Base-by-base conservation (phyloP, 139 green algal genomes). In the Micromonas commoda region DNA sequence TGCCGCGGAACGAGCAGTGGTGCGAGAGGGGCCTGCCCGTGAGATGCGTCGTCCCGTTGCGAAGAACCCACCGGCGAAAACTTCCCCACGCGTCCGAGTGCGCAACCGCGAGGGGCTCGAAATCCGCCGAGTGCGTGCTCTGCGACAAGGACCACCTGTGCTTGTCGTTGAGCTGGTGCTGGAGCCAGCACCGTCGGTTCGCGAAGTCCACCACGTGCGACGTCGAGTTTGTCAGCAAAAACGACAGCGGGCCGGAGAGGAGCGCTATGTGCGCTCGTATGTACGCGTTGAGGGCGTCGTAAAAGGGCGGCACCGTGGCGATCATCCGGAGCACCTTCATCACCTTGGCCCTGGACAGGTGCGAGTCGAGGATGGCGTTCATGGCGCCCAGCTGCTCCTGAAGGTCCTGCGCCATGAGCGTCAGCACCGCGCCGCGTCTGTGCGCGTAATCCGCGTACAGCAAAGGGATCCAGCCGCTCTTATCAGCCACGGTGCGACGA, bases 271-370 rank as follows among this genome's bases (percentile, higher is more conserved):
- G 45, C 9, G 9, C 16, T 16, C 9, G 9, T 3, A 71, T 39
- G 64, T 39, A 71, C 33, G n/a, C 26, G 28, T 71, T 71, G 4
- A 71, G 64, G 3, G 29, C 28, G 28, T 71, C 64, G 29, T 71
- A 71, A 38, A 51, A 71, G 23, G n/a, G 32, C 33, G 64, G 64
- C 32, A 71, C 33, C 3, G 64, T 71, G 3, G 64, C 64, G 64
- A 71, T 26, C n/a, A 38, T 37, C 16, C 5, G 5, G n/a, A 71
- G 45, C 13, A 71, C 64, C 23, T 38, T 3, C n/a, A 51, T 23
- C 28, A 71, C 64, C 45, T 71, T 32, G 3, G n/a, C 3, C n/a
- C 64, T 26, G 3, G 64, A 71, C 32, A n/a, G 4, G 21, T 26
- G 13, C 9, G 9, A 9, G 61, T 68, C 16, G 5, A 35, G 20